Evolutionary conservation across 2,329 filamentous ascomycete genomes (phyloP), one percentile per base, ranked within the genome.

Genomic region (Colletotrichum magnum): DNA sequence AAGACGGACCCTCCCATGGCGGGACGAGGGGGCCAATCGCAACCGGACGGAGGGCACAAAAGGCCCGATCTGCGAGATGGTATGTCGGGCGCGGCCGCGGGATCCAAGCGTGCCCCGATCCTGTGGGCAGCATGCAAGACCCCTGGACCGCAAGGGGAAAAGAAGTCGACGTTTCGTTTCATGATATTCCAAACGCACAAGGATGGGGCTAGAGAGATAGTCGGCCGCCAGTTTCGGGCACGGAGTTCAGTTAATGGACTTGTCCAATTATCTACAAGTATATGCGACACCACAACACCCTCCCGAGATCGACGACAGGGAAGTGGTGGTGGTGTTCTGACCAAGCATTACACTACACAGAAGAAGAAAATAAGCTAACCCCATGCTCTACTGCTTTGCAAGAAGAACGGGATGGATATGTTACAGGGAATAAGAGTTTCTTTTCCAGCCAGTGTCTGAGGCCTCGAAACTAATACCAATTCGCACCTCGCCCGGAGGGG

Each of bases 1-100:
- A 32, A 58, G 43, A 32, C 43, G 51, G 51, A 66, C 41, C 64
- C 64, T 21, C 16, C 32, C 32, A 36, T 36, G 58, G 50, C 64
- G 21, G 41, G 64, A 67, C 64, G 64, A 62, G 51, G 58, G 51
- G 56, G 13, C 62, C 66, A 69, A 66, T 69, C 66, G 66, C 62
- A 69, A 60, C 56, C 28, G 9, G 32, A 10, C 13, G 36, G 15
- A 26, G 32, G 45, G 32, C 5, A 36, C 15, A 7, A 52, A 24
- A 43, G 32, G 45, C 26, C 58, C 26, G 62, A 60, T 60, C 50
- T 56, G 56, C 62, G n/a, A 66, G 9, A 52, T 60, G 41, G 54
- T 47, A 47, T 50, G 21, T 18, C 41, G 62, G 50, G 39, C 45
- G 54, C 50, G 16, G 43, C 54, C 61, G 61, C 65, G 66, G 24